Evolutionary conservation across 176 grass and related monocot genomes (phyloP).

Genomic region (Microstegium vimineum): DNA sequence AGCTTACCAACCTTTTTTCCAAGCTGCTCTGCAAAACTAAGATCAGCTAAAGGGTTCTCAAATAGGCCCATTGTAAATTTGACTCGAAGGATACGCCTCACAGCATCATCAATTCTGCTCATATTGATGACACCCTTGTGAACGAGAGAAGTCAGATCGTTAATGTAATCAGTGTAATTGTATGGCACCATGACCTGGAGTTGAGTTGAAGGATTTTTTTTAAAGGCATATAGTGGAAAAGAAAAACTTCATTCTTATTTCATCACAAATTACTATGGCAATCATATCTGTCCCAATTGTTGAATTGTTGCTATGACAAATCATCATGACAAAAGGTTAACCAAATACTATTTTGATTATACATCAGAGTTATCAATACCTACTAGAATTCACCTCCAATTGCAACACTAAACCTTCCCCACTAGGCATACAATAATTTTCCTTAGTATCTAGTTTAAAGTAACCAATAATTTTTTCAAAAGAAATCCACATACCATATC

Average conservation of each 20-base stretch:
- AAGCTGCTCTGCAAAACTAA: conserved; percentile 79
- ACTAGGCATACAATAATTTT: neutral
- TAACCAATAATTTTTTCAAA: conserved; percentile 10
- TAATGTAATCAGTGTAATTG: conserved; percentile 72
- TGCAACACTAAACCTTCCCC: neutral
- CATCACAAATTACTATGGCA: neutral
- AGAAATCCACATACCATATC: conserved; percentile 50
- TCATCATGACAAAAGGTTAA: neutral
- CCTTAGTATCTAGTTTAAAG: conserved; percentile 15
- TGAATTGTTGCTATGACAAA: neutral
- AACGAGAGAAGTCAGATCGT: conserved; percentile 68
- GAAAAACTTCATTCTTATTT: neutral
- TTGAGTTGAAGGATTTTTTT: neutral
- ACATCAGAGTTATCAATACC: neutral
- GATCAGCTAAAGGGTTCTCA: conserved; percentile 84
- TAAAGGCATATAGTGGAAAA: neutral
- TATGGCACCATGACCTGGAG: conserved; percentile 83
- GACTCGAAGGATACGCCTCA: conserved; percentile 81
- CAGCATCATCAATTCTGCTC: conserved; percentile 93
- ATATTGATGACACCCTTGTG: conserved; percentile 62
- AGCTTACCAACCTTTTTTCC: conserved; percentile 78
- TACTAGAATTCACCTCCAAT: neutral
- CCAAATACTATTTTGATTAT: neutral
- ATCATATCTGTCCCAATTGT: neutral
- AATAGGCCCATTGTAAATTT: conserved; percentile 99